These are phyloP conservation scores for Fusarium guadeloupense DNA, from an alignment of 2,329 filamentous ascomycete genomes.

Conservation along the genomic window DNA sequence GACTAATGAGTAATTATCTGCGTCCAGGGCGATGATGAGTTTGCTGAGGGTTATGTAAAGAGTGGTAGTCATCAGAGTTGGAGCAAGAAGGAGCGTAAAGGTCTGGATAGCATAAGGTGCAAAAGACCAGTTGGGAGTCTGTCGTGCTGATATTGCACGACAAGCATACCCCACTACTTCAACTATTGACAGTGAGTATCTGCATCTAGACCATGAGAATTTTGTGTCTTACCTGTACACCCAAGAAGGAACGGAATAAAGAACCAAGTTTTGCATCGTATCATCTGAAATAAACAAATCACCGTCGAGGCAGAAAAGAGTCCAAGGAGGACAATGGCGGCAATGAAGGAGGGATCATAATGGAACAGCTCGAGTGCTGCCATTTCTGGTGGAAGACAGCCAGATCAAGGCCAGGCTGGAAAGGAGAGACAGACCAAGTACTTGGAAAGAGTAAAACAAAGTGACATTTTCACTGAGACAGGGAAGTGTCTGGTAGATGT, in stretches of 20 bases:
- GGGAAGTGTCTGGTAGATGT: neutral
- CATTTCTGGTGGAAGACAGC: slow-evolving; percentile 2
- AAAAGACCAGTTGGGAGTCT: slow-evolving; percentile 49
- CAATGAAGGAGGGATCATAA: slow-evolving; percentile 55
- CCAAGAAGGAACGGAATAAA: slow-evolving; percentile 61
- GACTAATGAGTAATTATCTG: slow-evolving; percentile 53
- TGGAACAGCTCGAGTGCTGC: slow-evolving; percentile 49
- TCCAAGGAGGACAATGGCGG: slow-evolving; percentile 52
- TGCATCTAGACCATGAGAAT: accelerated
- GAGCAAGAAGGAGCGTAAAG: slow-evolving; percentile 48
- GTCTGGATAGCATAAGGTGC: slow-evolving; percentile 50
- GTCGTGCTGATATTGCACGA: slow-evolving; percentile 53
- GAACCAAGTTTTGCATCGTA: slow-evolving; percentile 58
- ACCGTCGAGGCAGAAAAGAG: slow-evolving; percentile 50
- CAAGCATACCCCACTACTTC: slow-evolving; percentile 53
- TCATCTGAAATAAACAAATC: slow-evolving; percentile 51
- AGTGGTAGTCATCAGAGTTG: slow-evolving; percentile 52
- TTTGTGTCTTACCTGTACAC: slow-evolving; percentile 51
- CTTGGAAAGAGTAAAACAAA: slow-evolving; percentile 1
- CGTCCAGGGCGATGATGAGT: slow-evolving; percentile 49
- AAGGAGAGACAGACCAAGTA: neutral
- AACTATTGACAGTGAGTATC: slow-evolving; percentile 12
- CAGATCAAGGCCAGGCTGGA: neutral
- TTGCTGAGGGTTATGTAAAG: slow-evolving; percentile 58
- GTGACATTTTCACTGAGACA: slow-evolving; percentile 19